These are phyloP conservation scores for Pseudocercospora vitis DNA, from an alignment of 2,329 filamentous ascomycete genomes.

Conservation along the genomic window DNA sequence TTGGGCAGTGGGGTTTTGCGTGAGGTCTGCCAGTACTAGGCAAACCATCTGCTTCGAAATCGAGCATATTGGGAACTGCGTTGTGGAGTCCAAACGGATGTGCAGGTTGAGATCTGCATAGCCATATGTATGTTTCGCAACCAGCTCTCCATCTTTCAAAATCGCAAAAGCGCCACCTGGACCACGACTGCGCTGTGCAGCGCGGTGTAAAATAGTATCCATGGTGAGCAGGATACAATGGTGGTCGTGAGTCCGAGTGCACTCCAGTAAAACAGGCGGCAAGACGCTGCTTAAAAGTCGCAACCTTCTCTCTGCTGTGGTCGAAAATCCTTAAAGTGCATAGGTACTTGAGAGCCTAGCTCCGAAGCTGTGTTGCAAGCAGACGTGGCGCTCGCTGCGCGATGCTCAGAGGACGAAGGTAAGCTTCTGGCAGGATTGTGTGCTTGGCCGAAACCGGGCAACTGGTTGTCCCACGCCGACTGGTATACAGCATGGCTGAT, in stretches of 20 bases:
- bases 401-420: background rate
- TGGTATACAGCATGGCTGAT: too few relatives aligned
- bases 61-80: slow-evolving; percentile 48
- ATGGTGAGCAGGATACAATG: too few relatives aligned
- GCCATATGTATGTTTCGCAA: slow-evolving; percentile 45
- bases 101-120: slow-evolving; percentile 45
- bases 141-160: slow-evolving; percentile 45
- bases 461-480: too few relatives aligned
- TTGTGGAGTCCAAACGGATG: slow-evolving; percentile 41
- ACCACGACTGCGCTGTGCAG: slow-evolving; percentile 32
- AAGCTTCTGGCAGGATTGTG: background rate
- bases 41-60: slow-evolving; percentile 51
- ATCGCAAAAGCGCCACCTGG: slow-evolving; percentile 48
- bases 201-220: background rate
- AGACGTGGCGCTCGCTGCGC: background rate
- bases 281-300: too few relatives aligned
- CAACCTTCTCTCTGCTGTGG: too few relatives aligned
- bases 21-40: slow-evolving; percentile 40
- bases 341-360: too few relatives aligned
- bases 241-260: background rate
- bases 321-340: too few relatives aligned
- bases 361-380: too few relatives aligned
- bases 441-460: background rate
- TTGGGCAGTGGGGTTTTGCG: slow-evolving; percentile 35
- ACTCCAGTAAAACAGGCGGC: background rate